Percentiles rank a stretch among this genome's conserved stretches.
Evolutionary conservation across 208 protist species (phyloP).

Genomic region (Sergeia podlipaevii): DNA sequence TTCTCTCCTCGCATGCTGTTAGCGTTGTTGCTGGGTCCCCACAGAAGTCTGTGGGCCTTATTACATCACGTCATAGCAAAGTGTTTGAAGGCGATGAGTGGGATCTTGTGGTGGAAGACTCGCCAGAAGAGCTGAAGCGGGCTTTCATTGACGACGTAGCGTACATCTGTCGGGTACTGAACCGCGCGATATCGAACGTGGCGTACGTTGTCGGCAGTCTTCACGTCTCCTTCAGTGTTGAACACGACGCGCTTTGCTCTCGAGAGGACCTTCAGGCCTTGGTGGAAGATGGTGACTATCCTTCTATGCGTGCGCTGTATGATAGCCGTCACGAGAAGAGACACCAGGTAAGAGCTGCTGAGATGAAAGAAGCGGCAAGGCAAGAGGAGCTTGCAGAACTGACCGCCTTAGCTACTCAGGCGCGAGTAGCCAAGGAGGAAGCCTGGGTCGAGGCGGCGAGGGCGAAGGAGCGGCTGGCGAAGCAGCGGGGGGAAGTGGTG

Average conservation of each 20-base stretch:
- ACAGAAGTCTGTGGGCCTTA: too few species aligned
- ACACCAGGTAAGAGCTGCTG: too few species aligned
- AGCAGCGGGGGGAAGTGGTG: background rate
- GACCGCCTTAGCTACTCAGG: background rate
- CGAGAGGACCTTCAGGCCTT: slow-evolving; percentile 11
- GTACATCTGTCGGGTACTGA: slow-evolving; percentile 13
- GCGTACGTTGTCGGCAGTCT: slow-evolving; percentile 1
- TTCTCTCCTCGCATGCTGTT: too few species aligned
- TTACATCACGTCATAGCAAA: too few species aligned
- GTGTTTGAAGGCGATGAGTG: slow-evolving; percentile 8
- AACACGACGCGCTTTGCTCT: slow-evolving; percentile 10
- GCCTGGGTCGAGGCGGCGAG: too few species aligned
- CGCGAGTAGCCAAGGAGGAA: too few species aligned
- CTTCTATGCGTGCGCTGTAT: slow-evolving; percentile 9
- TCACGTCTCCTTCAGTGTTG: slow-evolving; percentile 18
- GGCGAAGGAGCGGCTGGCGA: too few species aligned
- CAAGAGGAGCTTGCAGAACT: background rate
- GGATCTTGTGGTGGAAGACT: slow-evolving; percentile 20
- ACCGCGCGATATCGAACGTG: slow-evolving; percentile 8
- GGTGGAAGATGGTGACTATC: slow-evolving; percentile 15
- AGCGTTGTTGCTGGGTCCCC: too few species aligned
- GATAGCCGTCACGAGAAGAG: background rate
- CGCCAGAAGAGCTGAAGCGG: slow-evolving; percentile 20
- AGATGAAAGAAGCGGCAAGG: background rate
- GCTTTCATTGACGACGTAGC: slow-evolving; percentile 16